Conservation (phyloP, 2,329 filamentous ascomycete species). For the Xylaria hypoxylon region DNA sequence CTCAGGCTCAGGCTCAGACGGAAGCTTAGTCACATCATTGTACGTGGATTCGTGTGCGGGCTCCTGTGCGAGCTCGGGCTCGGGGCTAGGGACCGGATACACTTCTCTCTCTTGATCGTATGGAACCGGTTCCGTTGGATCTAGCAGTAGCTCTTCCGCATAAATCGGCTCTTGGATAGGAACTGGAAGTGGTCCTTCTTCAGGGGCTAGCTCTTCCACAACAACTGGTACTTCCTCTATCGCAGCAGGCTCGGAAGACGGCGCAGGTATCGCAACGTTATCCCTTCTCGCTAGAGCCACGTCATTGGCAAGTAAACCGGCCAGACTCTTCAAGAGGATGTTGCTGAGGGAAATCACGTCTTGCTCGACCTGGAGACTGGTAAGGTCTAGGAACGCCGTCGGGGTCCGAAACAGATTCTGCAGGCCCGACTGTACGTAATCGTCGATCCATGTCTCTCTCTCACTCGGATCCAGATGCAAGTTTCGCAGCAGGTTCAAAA, state of each 20-base stretch:
- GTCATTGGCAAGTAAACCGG: conserved; percentile 28
- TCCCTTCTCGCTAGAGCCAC: conserved; percentile 2
- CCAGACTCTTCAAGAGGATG: conserved; percentile 35
- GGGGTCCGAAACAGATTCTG: conserved; percentile 29
- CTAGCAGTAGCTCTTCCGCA: not conserved
- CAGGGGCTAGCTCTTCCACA: not conserved
- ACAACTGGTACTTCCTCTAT: conserved; percentile 15
- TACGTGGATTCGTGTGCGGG: not conserved
- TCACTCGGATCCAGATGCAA: conserved; percentile 22
- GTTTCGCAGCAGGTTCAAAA: conserved; percentile 33
- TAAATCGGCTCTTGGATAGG: not conserved
- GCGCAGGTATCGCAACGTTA: not conserved
- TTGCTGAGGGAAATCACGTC: conserved; percentile 35
- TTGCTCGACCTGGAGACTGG: conserved; percentile 20
- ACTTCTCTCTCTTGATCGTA: not conserved
- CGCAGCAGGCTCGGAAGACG: conserved; percentile 9
- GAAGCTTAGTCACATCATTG: too few relatives aligned
- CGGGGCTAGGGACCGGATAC: not conserved
- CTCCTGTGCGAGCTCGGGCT: not conserved
- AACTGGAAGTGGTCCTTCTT: not conserved
- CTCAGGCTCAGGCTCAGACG: not conserved
- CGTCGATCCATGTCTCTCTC: conserved; percentile 34
- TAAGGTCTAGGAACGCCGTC: conserved; percentile 33
- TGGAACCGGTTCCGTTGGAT: not conserved
- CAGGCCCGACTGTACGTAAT: conserved; percentile 32